These are phyloP conservation scores for Acer saccharum DNA, from an alignment of 345 rosid species.

Conservation along the genomic window DNA sequence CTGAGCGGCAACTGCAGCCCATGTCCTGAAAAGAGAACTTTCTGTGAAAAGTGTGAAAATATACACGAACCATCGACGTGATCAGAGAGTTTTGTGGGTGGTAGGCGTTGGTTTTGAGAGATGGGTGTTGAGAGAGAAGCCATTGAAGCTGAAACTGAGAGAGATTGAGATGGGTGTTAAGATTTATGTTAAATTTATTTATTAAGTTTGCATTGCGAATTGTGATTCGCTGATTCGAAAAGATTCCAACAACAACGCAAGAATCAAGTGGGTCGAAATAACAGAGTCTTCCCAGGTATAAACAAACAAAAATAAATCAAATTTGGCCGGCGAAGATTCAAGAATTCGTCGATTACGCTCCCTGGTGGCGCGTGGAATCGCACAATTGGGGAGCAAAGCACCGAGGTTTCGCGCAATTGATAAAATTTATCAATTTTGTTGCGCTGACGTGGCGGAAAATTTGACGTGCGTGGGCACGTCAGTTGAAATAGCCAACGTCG, in stretches of 20 bases:
- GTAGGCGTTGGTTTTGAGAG: constrained; percentile 16
- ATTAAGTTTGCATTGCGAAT: too few relatives aligned
- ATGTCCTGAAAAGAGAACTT: constrained; percentile 22
- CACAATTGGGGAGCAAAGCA: too few relatives aligned
- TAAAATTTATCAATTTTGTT: too few relatives aligned
- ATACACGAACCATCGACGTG: background rate
- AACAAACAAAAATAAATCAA: background rate
- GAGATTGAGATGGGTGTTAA: background rate
- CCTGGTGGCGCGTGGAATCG: constrained; percentile 8
- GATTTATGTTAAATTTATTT: background rate
- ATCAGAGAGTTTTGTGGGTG: constrained; percentile 22
- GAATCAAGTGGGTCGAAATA: background rate
- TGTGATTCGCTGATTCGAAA: background rate
- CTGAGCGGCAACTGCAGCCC: constrained; percentile 21
- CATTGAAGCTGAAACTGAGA: constrained; percentile 30
- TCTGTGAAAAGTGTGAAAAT: background rate
- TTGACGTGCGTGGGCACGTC: too few relatives aligned
- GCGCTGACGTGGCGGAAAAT: too few relatives aligned
- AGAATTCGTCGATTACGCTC: background rate
- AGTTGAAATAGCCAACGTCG: too few relatives aligned
- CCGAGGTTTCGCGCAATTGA: too few relatives aligned
- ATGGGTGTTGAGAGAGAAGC: constrained; percentile 29
- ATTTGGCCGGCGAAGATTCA: constrained; percentile 3
- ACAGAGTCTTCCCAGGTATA: background rate
- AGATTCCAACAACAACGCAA: background rate